Conservation (phyloP, 1,139 yeast species). For the Wickerhamiella infanticola region DNA sequence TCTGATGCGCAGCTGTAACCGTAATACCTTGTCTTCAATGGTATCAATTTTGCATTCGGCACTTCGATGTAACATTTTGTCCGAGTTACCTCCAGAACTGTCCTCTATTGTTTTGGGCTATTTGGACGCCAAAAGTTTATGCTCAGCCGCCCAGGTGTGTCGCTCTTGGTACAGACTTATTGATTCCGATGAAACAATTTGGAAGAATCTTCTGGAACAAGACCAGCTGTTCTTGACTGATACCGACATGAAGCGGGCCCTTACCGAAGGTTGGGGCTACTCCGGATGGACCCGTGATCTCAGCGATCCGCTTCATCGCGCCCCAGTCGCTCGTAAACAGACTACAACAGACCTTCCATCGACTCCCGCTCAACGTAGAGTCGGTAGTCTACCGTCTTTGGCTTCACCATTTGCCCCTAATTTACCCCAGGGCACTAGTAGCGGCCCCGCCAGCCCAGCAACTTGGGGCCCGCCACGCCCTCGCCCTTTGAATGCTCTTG, state of each 20-base stretch:
- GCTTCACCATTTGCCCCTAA: background rate
- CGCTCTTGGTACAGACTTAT: slow-evolving; percentile 52
- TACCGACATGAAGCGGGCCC: slow-evolving; percentile 21
- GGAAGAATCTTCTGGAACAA: slow-evolving; percentile 24
- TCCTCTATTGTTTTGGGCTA: slow-evolving; percentile 49
- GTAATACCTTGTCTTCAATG: slow-evolving; percentile 56
- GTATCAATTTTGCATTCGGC: slow-evolving; percentile 42
- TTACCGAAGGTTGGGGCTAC: slow-evolving; percentile 23
- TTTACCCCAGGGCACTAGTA: background rate
- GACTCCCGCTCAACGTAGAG: background rate
- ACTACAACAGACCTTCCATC: background rate
- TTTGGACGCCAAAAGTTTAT: slow-evolving; percentile 49
- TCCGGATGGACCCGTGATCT: slow-evolving; percentile 18
- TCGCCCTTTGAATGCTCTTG: slow-evolving; percentile 8
- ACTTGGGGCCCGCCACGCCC: slow-evolving; percentile 5
- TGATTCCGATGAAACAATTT: slow-evolving; percentile 35
- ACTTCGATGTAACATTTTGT: slow-evolving; percentile 57
- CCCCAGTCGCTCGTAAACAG: background rate
- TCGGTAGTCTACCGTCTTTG: background rate
- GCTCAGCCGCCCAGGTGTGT: slow-evolving; percentile 50
- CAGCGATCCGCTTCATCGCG: background rate
- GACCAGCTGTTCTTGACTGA: slow-evolving; percentile 19
- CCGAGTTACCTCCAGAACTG: slow-evolving; percentile 64
- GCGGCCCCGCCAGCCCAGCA: background rate
- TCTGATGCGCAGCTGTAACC: slow-evolving; percentile 47